Conservation (phyloP, 768 basidiomycete genomes). For the Pholiota microspora region DNA sequence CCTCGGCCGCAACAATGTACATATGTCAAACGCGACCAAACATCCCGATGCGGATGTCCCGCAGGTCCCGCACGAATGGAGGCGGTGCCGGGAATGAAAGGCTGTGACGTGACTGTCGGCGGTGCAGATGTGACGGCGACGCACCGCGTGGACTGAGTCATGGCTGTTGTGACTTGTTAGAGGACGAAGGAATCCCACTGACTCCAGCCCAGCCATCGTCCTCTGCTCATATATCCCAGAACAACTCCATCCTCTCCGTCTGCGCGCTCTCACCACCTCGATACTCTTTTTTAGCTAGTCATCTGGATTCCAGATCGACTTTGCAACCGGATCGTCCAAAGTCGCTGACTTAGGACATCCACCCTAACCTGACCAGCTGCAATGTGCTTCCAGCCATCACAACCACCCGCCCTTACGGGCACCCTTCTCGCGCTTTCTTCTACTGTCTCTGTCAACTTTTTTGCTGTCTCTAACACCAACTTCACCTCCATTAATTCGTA, state of each 20-base stretch:
- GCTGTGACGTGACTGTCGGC: slow-evolving; percentile 12
- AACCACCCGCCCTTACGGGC: slow-evolving; percentile 24
- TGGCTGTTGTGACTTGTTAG: slow-evolving; percentile 17
- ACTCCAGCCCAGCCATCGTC: slow-evolving; percentile 17
- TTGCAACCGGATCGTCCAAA: slow-evolving; percentile 44
- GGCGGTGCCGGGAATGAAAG: slow-evolving; percentile 12
- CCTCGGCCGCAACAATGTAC: not conserved
- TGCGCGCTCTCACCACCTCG: not conserved
- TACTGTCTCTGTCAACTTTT: slow-evolving; percentile 6
- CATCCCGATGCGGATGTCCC: not conserved
- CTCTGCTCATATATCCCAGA: slow-evolving; percentile 13
- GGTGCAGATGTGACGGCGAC: slow-evolving; percentile 11
- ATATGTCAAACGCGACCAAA: not conserved
- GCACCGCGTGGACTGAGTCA: slow-evolving; percentile 17
- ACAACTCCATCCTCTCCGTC: not conserved
- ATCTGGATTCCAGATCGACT: slow-evolving; percentile 34
- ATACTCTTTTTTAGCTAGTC: slow-evolving; percentile 15
- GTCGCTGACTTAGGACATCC: slow-evolving; percentile 41
- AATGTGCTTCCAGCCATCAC: slow-evolving; percentile 35
- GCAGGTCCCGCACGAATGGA: slow-evolving; percentile 1
- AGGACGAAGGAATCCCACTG: slow-evolving; percentile 17
- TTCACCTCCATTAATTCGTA: slow-evolving; percentile 30
- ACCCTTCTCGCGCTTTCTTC: slow-evolving; percentile 14
- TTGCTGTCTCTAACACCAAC: slow-evolving; percentile 4
- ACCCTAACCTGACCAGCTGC: slow-evolving; percentile 26